These are phyloP conservation scores for Kwoniella heveanensis DNA, from an alignment of 768 basidiomycete genomes.

Conservation along the genomic window DNA sequence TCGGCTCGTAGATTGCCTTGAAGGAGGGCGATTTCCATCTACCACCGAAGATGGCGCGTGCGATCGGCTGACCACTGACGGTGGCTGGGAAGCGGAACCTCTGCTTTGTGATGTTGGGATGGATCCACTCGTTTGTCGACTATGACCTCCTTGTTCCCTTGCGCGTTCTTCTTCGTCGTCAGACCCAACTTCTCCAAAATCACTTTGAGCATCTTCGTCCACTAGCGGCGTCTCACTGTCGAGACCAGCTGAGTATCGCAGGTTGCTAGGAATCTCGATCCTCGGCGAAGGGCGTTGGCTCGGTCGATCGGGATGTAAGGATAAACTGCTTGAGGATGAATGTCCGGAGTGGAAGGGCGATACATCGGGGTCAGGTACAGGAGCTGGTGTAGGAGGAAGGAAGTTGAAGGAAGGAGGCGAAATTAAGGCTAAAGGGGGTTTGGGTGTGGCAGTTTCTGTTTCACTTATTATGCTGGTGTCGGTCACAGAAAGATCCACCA, in stretches of 20 bases:
- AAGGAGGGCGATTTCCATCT: constrained; percentile 5
- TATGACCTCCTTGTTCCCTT: constrained; percentile 6
- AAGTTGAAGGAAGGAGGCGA: constrained; percentile 32
- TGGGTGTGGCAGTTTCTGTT: constrained; percentile 3
- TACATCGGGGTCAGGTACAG: constrained; percentile 29
- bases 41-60: constrained; percentile 2
- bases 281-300: constrained; percentile 8
- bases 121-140: constrained; percentile 7
- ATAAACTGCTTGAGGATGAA: constrained; percentile 13
- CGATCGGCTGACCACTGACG: constrained; percentile 7
- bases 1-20: constrained; percentile 16
- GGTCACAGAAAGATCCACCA: constrained; percentile 10
- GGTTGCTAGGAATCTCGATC: neutral
- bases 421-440: neutral
- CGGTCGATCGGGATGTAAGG: constrained; percentile 29
- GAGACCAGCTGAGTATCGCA: neutral
- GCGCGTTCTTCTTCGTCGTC: constrained; percentile 32
- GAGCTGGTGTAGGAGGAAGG: constrained; percentile 48
- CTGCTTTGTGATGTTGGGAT: neutral
- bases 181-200: constrained; percentile 33
- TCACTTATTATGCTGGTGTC: neutral
- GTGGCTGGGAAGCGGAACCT: neutral
- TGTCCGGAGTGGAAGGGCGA: constrained; percentile 43
- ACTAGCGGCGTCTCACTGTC: neutral
- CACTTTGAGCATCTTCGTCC: constrained; percentile 32